Evolutionary conservation across 78 protist genomes (phyloP).

Genomic region (Chrysochromulina parva): DNA sequence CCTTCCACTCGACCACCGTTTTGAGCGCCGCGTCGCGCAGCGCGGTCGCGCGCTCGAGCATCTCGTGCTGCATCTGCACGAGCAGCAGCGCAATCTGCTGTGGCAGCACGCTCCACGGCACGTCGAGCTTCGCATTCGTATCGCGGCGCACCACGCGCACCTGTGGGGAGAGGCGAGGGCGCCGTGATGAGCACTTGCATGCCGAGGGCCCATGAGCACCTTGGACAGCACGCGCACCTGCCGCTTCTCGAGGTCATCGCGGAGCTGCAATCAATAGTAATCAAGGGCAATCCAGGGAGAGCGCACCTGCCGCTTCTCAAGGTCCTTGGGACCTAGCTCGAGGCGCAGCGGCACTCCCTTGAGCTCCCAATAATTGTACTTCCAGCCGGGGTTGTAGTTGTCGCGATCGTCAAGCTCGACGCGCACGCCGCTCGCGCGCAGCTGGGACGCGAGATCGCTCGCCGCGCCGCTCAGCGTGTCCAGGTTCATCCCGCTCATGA

Average conservation of each 20-base stretch:
- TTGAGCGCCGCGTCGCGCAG: constrained; percentile 62
- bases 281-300: too few species aligned
- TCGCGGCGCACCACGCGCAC: constrained; percentile 75
- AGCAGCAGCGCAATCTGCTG: constrained; percentile 24
- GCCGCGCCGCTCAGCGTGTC: too few species aligned
- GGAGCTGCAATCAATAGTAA: too few species aligned
- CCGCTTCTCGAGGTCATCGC: too few species aligned
- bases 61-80: constrained; percentile 68
- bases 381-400: constrained; percentile 85
- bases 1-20: constrained; percentile 64
- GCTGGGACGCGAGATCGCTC: not conserved
- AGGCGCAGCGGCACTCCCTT: constrained; percentile 94
- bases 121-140: constrained; percentile 53
- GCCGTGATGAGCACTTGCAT: too few species aligned
- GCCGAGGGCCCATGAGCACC: too few species aligned
- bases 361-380: constrained; percentile 94
- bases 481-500: not conserved
- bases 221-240: too few species aligned
- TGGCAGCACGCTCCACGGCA: constrained; percentile 1
- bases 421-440: constrained; percentile 82
- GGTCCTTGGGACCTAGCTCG: constrained; percentile 94
- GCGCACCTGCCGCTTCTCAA: constrained; percentile 50
- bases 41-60: constrained; percentile 68
- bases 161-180: too few species aligned
- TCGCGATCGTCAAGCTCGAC: constrained; percentile 67